Evolutionary conservation across 192 early-diverging fungal genomes (phyloP), one percentile per base, ranked within the genome.

Genomic region (Coemansia sp.): DNA sequence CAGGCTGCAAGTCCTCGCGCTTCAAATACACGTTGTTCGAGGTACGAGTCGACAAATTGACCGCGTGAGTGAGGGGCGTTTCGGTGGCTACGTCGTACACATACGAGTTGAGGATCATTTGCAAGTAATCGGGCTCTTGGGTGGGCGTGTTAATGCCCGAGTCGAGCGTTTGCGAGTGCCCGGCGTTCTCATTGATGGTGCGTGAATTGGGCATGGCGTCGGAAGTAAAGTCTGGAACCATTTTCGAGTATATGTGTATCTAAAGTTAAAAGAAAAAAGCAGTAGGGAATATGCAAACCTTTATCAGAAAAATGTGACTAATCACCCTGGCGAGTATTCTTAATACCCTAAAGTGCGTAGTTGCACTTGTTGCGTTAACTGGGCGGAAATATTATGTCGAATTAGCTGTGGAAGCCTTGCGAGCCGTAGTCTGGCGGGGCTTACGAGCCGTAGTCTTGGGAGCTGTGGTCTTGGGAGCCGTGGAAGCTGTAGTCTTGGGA

Each of bases 41-140:
- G 44, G 84, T 55, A n/a, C 89, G 86, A 12, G 78, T 48, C 10
- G 91, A 93, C 59, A 99, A 83, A 64, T 95, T 95, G 57, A 82
- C 66, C 6, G 97, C 96, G 5, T 83, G 73, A 36, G 88, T 87
- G 21, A 99, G 84, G 7, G 97, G 96, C 0, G 96, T 91, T 69
- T 99, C 92, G 17, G 87, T 86, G 57, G 95, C 87, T 22, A 98
- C 90, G 53, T 99, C 93, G 74, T 99, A 99, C 19, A 97, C 96
- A 22, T 87, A 88, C 0, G 95, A 93, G 12, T 91, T 97, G 58
- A 99, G 87, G 65, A 97, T 95, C 71, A 99, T 65, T 34, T 90
- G 86, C 55, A 99, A 75, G 81, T 99, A 99, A 78, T 98, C 97
- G 4, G 90, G 89, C 20, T 78, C 59, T 22, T 56, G 42, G 10